phyloP scores from a whole-genome alignment of 306 rosid species.

The Carpinus viminea region DNA sequence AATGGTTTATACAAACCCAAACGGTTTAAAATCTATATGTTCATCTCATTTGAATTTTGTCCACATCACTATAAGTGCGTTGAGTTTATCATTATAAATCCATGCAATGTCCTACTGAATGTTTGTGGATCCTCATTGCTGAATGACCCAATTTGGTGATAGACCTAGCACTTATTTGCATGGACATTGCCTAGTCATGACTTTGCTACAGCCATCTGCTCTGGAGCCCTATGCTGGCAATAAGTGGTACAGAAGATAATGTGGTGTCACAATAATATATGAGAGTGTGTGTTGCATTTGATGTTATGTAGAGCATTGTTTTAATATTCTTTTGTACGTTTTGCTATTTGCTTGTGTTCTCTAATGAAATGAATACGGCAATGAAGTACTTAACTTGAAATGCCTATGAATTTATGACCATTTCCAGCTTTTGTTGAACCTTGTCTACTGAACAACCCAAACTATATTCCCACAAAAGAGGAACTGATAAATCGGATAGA shows the following conservation, averaged over 20 bases:
- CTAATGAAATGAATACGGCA: background rate
- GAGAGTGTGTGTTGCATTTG: background rate
- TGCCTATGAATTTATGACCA: background rate
- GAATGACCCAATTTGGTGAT: background rate
- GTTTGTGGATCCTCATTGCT: background rate
- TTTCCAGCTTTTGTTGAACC: constrained; percentile 30
- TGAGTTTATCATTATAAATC: background rate
- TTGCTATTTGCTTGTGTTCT: background rate
- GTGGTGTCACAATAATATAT: background rate
- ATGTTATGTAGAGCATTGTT: background rate
- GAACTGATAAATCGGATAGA: constrained; percentile 35
- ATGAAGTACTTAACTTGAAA: background rate
- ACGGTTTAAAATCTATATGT: no score
- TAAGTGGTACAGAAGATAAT: background rate
- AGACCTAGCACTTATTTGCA: background rate
- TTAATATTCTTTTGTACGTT: background rate
- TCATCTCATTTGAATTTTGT: no score
- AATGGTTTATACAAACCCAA: background rate
- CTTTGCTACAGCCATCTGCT: background rate
- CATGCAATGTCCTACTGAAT: background rate
- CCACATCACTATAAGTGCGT: no score
- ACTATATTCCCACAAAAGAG: constrained; percentile 29
- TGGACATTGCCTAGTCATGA: background rate
- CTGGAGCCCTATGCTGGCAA: background rate
- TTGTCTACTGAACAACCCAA: constrained; percentile 3